phyloP scores from a whole-genome alignment of 345 rosid genomes.

The Citrus medica region DNA sequence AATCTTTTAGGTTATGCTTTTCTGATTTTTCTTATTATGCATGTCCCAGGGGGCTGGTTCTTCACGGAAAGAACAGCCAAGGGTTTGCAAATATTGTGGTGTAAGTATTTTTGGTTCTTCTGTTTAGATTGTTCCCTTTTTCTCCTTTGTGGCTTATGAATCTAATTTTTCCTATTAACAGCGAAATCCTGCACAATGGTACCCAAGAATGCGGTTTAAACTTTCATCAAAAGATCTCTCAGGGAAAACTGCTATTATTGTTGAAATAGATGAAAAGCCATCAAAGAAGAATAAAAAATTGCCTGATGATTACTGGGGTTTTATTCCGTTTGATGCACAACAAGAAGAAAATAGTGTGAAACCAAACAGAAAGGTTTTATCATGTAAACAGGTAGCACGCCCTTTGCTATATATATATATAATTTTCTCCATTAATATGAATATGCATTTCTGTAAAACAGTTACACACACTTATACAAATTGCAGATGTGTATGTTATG shows the following conservation, averaged over 20 bases:
- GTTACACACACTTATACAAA: background rate
- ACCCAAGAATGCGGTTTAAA: constrained; percentile 77
- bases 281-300: constrained; percentile 24
- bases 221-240: constrained; percentile 60
- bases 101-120: constrained; percentile 44
- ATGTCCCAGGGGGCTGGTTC: constrained; percentile 34
- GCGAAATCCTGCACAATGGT: constrained; percentile 41
- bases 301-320: constrained; percentile 73
- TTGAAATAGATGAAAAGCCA: constrained; percentile 51
- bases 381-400: constrained; percentile 71
- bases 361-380: constrained; percentile 53
- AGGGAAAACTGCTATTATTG: constrained; percentile 52
- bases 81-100: constrained; percentile 73
- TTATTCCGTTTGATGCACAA: constrained; percentile 54
- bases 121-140: constrained; percentile 5
- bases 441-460: background rate
- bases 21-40: constrained; percentile 20
- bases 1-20: background rate
- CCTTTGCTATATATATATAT: background rate
- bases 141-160: background rate
- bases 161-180: constrained; percentile 22
- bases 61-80: constrained; percentile 27
- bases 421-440: background rate
- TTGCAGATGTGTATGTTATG: background rate
- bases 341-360: constrained; percentile 45